A percentile compares a stretch with the other conserved stretches of the same genome.
phyloP scores from a whole-genome alignment of 1,139 yeast species.

The Yamadazyma pseudoaaseri region DNA sequence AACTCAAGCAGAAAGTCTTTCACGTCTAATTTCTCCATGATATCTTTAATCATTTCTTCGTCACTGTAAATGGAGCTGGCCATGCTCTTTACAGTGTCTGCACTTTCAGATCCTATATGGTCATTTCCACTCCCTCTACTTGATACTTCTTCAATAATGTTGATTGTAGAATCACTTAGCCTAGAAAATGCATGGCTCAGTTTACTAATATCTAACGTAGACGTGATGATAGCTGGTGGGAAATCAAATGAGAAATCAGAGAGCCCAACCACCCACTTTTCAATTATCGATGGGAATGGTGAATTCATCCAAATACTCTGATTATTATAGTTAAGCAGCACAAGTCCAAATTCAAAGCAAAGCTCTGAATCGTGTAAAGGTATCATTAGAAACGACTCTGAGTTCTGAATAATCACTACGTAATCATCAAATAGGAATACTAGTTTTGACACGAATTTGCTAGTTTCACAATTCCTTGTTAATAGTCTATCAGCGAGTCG shows the following conservation, averaged over 20 bases:
- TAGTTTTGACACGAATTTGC: constrained; percentile 13
- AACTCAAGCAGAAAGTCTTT: background rate
- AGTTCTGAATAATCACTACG: constrained; percentile 19
- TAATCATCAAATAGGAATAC: constrained; percentile 36
- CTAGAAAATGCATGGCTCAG: background rate
- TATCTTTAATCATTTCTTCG: constrained; percentile 10
- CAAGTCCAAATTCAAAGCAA: constrained; percentile 9
- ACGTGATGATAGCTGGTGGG: constrained; percentile 38
- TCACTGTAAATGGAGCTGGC: constrained; percentile 3
- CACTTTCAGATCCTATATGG: background rate
- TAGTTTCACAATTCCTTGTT: constrained; percentile 12
- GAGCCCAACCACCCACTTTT: constrained; percentile 47
- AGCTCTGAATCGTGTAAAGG: constrained; percentile 7
- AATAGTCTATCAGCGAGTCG: constrained; percentile 36
- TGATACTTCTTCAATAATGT: constrained; percentile 5
- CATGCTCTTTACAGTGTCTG: background rate
- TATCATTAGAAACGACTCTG: constrained; percentile 3
- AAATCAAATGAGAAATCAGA: constrained; percentile 32
- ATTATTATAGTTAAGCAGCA: constrained; percentile 4
- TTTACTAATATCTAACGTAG: constrained; percentile 19
- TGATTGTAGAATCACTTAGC: constrained; percentile 12
- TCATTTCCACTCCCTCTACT: background rate
- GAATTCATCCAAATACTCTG: constrained; percentile 20
- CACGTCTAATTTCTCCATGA: constrained; percentile 8
- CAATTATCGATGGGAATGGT: constrained; percentile 27